Evolutionary conservation across 108 stramenopile species (phyloP).

Genomic region (Fragilariopsis cylindrus): DNA sequence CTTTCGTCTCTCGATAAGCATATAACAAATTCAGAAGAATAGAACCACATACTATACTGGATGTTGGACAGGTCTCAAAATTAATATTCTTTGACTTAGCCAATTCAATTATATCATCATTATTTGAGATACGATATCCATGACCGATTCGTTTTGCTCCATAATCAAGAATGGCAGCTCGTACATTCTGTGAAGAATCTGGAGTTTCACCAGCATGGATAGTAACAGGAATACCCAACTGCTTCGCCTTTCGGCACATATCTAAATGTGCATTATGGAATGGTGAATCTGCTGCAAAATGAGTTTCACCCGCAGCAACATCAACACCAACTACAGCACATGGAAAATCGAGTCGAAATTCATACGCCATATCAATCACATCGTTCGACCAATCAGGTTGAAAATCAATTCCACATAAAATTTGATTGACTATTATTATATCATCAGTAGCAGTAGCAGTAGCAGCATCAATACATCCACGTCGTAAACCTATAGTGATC

Average conservation of each 20-base stretch:
- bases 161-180: conserved; percentile 53
- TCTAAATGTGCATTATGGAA: conserved; percentile 49
- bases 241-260: conserved; percentile 52
- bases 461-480: conserved; percentile 42
- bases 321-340: conserved; percentile 73
- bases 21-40: too few species aligned
- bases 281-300: conserved; percentile 50
- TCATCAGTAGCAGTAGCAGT: conserved; percentile 12
- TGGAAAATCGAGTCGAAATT: conserved; percentile 44
- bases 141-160: conserved; percentile 73
- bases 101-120: conserved; percentile 43
- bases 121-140: conserved; percentile 48
- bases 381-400: conserved; percentile 65
- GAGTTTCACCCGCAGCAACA: conserved; percentile 75
- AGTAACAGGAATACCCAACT: conserved; percentile 54
- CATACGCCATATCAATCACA: conserved; percentile 48
- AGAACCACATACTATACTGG: conserved; percentile 24
- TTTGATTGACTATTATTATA: conserved; percentile 53
- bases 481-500: conserved; percentile 50
- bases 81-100: conserved; percentile 45
- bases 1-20: too few species aligned
- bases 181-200: conserved; percentile 49
- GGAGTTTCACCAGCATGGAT: conserved; percentile 65
- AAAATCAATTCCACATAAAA: conserved; percentile 66
- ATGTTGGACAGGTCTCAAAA: conserved; percentile 72